These are phyloP conservation scores for Cephalotrichum gorgonifer DNA, from an alignment of 2,329 filamentous ascomycete genomes.

Conservation along the genomic window DNA sequence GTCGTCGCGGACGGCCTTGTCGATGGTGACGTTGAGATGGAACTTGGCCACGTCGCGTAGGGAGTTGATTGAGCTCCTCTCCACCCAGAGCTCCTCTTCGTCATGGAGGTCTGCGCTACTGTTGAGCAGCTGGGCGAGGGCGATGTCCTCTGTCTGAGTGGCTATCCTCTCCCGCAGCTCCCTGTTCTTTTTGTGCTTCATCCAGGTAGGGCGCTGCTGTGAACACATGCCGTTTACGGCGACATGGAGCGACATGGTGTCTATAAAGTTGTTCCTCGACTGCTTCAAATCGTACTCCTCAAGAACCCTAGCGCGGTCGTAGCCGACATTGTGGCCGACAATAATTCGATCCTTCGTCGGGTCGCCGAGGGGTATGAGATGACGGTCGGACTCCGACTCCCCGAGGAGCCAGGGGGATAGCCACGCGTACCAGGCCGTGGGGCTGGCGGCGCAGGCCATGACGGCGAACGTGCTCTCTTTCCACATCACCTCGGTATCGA, in stretches of 20 bases:
- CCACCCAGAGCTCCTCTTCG: conserved; percentile 93
- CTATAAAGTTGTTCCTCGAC: conserved; percentile 76
- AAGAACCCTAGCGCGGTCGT: conserved; percentile 75
- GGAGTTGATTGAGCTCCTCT: conserved; percentile 89
- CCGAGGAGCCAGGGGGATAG: conserved; percentile 88
- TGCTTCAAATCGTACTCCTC: conserved; percentile 86
- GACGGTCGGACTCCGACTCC: conserved; percentile 65
- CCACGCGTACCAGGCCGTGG: conserved; percentile 94
- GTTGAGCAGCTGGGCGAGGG: conserved; percentile 61
- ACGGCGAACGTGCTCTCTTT: conserved; percentile 86
- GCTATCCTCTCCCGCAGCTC: conserved; percentile 75
- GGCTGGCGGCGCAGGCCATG: conserved; percentile 89
- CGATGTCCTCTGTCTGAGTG: conserved; percentile 57
- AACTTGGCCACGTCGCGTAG: conserved; percentile 93
- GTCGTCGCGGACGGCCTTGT: conserved; percentile 77
- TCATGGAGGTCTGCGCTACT: conserved; percentile 61
- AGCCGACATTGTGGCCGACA: conserved; percentile 92
- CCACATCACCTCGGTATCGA: conserved; percentile 96
- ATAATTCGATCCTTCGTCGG: conserved; percentile 63
- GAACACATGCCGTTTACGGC: conserved; percentile 99
- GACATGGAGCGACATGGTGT: conserved; percentile 97
- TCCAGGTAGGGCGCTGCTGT: conserved; percentile 89
- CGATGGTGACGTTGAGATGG: conserved; percentile 81
- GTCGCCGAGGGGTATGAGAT: conserved; percentile 82
- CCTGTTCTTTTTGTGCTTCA: conserved; percentile 86